Evolutionary conservation across 768 basidiomycete genomes (phyloP), one percentile per base, ranked within the genome.

Genomic region (Phanerodontia chrysosporium): DNA sequence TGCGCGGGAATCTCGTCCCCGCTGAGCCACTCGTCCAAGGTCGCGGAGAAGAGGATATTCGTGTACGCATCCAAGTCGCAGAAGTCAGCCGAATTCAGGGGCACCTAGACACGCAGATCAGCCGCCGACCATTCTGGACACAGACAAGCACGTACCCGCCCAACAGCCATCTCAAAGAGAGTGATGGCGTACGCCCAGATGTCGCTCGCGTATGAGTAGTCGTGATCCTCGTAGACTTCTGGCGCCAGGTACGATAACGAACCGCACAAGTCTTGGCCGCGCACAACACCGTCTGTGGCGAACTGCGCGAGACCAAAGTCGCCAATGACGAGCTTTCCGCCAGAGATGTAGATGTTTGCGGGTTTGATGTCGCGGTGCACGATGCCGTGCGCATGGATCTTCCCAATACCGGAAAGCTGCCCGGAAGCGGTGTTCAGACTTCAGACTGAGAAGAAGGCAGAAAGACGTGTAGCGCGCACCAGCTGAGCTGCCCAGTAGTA

Each of bases 361-460:
- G 62, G 58, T 44, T 60, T 60, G 54, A 63, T 21, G 54, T 63
- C 62, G 48, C 58, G 62, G 30, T 59, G 62, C 2, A 63, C 32
- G 49, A 60, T 52, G n/a, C 58, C 58, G 21, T 35, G 44, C 5
- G 24, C 22, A 46, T 63, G 62, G 18, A 63, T 29, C 18, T 22
- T 24, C 36, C 36, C 28, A 45, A 63, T 18, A 18, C 48, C 54
- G 18, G 32, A 22, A 27, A 61, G 53, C 59, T 61, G 36, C 18
- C 27, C 9, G 18, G 18, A 6, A 45, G 10, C 12, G 18, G 39
- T 2, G 24, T 18, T 22, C 12, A 46, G 4, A 7, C 45, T n/a
- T n/a, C n/a, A n/a, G n/a, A 28, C 2, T 27, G 13, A 27, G 48
- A 18, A 42, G 9, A 42, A 25, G 6, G n/a, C 25, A 27, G n/a